Evolutionary conservation across 2,329 filamentous ascomycete genomes (phyloP), one percentile per base, ranked within the genome.

Genomic region (Rutstroemia sp.): DNA sequence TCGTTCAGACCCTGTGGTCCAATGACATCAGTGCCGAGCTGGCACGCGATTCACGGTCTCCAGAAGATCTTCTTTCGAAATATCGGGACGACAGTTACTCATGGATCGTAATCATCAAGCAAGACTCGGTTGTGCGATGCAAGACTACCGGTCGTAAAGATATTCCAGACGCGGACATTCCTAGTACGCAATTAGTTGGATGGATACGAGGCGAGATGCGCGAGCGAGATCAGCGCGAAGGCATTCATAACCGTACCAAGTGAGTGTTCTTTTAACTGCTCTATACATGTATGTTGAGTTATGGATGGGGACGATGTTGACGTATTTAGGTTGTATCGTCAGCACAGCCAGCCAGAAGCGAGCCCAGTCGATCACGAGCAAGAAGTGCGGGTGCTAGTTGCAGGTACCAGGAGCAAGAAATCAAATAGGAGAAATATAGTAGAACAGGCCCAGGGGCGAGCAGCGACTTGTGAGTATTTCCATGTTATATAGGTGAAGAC

Each of bases 91-190:
- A 90, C 63, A 79, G 79, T 27, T 88, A 95, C 70, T 87, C 82
- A 25, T 97, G 92, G 89, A 83, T 96, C 58, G 82, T 96, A 39
- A 87, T 95, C 60, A 85, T 96, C 66, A 95, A 96, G 69, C 86
- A 83, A 58, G 88, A 82, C 72, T 84, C 72, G 65, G 84, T 75
- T 73, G 78, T 95, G 48, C 95, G 95, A 72, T 81, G 96, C 61
- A 89, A 87, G 68, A 89, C 82, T 12, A 81, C 92, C 67, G 80
- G 83, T 34, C 83, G 85, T 58, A 94, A 88, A 66, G 89, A 95
- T 58, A 76, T 83, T 8, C 74, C 78, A 27, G 90, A 95, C 64
- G 82, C 80, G 4, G 94, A 97, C 61, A 79, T 97, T 42, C 81
- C 86, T 3, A 78, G 79, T 23, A 76, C 80, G 4, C 87, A 95